Evolutionary conservation across 176 grass and related monocot species (phyloP), one percentile per base, ranked within the genome.

Genomic region (Cenchrus americanus): DNA sequence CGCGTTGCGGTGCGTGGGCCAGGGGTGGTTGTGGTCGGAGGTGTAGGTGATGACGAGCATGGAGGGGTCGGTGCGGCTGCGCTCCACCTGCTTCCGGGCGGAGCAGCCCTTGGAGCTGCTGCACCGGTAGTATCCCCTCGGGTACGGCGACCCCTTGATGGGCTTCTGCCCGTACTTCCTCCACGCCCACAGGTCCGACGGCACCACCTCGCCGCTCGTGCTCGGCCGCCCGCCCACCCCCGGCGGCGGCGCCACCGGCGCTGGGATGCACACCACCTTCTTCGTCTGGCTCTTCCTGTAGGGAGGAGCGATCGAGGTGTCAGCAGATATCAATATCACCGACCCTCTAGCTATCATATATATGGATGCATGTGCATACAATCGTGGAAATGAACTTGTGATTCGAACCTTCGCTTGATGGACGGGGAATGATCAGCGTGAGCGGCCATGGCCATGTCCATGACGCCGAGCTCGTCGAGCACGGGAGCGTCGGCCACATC

Each of bases 21-120:
- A 99, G 0, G 96, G 96, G 44, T 99, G 96, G 86, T 99, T 96
- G 91, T 99, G 96, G 70, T 99, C 96, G 62, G 96, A 96, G 63
- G 89, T 96, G 87, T 99, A 99, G 80, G 96, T 99, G 91, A 99
- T 88, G 83, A 99, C 93, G 14, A 99, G 79, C 96, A 99, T 96
- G 83, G 86, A 90, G 2, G 96, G 96, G 82, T 99, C 96, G 18
- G 96, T 90, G 84, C 96, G 96, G 83, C 96, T 99, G 41, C 96
- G 93, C 93, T 99, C 96, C 34, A 99, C 96, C 87, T 99, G 96
- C 87, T 99, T 99, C 89, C 93, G 76, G 44, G 96, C 96, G 11
- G 93, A 89, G 88, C 96, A 99, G 7, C 91, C 96, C 47, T 99
- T 99, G 21, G 96, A 99, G 80, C 96, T 99, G 93, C 96, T 99